phyloP scores from a whole-genome alignment of 169 alveolate genomes.

The Eimeria tenella region DNA sequence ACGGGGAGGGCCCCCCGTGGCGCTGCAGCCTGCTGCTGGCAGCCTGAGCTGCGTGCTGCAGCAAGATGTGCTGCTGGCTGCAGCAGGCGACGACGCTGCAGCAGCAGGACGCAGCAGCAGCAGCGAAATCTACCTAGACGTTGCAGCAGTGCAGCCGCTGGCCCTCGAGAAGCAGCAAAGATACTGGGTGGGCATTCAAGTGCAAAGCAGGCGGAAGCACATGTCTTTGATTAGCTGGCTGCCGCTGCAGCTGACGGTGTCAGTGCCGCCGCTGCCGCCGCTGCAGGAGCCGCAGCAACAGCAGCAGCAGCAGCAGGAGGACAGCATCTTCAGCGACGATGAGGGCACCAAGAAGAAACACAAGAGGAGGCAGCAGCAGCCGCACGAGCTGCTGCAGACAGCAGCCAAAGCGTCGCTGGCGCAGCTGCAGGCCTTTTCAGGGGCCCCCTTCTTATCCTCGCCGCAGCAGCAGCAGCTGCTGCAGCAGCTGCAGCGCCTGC shows the following conservation, averaged over 20 bases:
- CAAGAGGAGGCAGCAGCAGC: background rate
- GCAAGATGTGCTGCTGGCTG: conserved; percentile 24
- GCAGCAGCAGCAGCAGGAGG: conserved; percentile 8
- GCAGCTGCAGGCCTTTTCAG: background rate
- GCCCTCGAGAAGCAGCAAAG: conserved; percentile 27
- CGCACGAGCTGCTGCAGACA: conserved; percentile 15
- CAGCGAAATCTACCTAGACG: background rate
- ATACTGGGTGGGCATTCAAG: conserved; percentile 73
- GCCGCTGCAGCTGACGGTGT: conserved; percentile 30
- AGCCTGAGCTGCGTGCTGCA: conserved; percentile 33
- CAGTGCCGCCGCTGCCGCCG: conserved; percentile 13
- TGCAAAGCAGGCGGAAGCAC: conserved; percentile 5
- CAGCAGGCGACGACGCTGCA: conserved; percentile 27
- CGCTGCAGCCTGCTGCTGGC: conserved; percentile 48
- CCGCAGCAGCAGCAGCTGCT: conserved; percentile 60
- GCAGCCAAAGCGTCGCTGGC: conserved; percentile 16
- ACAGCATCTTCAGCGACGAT: background rate
- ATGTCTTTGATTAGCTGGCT: conserved; percentile 48
- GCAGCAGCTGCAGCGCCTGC: conserved; percentile 20
- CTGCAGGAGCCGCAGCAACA: conserved; percentile 50
- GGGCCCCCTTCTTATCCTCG: conserved; percentile 34
- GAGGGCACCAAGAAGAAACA: conserved; percentile 3
- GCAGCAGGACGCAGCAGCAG: conserved; percentile 51
- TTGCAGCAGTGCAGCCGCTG: conserved; percentile 67
- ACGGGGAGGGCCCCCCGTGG: conserved; percentile 68